Conservation (phyloP, 495 filamentous ascomycete species). For the Penicillium angulare region DNA sequence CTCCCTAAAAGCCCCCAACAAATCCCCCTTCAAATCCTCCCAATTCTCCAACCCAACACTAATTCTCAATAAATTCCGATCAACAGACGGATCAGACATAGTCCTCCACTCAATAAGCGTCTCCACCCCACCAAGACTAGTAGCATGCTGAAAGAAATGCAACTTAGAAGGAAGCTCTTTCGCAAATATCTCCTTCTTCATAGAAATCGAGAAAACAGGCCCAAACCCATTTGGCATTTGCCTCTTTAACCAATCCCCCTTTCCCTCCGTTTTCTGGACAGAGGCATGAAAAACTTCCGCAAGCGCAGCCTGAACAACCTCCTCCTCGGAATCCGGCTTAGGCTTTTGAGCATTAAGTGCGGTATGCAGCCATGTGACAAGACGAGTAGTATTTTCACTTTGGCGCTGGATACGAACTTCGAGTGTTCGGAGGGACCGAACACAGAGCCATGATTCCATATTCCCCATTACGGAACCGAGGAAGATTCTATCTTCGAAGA, state of each 20-base stretch:
- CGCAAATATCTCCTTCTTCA: conserved; percentile 61
- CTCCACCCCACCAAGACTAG: conserved; percentile 90
- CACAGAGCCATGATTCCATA: conserved; percentile 88
- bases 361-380: conserved; percentile 70
- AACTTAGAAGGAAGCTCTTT: conserved; percentile 71
- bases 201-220: conserved; percentile 76
- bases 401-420: conserved; percentile 78
- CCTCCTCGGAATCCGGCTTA: conserved; percentile 32
- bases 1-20: conserved; percentile 61
- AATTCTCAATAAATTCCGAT: conserved; percentile 71
- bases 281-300: conserved; percentile 70
- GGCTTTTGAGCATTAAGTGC: conserved; percentile 36
- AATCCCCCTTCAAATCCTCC: conserved; percentile 79
- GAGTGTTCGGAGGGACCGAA: conserved; percentile 81
- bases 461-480: conserved; percentile 88
- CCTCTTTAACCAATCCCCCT: conserved; percentile 67
- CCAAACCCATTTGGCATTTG: conserved; percentile 95
- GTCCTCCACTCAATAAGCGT: conserved; percentile 70
- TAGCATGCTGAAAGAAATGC: conserved; percentile 88
- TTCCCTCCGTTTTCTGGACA: conserved; percentile 64
- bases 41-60: conserved; percentile 85
- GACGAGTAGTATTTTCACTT: conserved; percentile 59
- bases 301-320: conserved; percentile 52
- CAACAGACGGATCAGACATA: conserved; percentile 76
- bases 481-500: conserved; percentile 64